A percentile compares a stretch with the other conserved stretches of the same genome.
phyloP scores from a whole-genome alignment of 768 basidiomycete species.

The Boletus coccyginus region DNA sequence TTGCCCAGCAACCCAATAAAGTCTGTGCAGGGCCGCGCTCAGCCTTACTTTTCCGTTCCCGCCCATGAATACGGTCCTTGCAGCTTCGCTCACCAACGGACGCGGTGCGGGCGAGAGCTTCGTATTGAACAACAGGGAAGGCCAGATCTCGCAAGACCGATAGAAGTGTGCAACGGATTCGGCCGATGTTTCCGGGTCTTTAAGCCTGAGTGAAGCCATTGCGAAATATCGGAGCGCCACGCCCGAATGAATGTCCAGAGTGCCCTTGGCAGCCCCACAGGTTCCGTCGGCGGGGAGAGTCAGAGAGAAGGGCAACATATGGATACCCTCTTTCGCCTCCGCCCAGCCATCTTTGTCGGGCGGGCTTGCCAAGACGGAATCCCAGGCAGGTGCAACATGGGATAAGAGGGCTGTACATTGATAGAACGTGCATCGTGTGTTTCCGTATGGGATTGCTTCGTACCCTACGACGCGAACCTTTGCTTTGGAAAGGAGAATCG shows the following conservation, averaged over 20 bases:
- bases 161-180: conserved; percentile 89
- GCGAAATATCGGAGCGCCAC: conserved; percentile 73
- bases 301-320: conserved; percentile 72
- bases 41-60: conserved; percentile 65
- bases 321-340: conserved; percentile 60
- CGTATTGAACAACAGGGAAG: conserved; percentile 59
- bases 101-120: conserved; percentile 59
- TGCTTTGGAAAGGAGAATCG: conserved; percentile 65
- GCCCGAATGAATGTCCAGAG: conserved; percentile 52
- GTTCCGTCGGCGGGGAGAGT: conserved; percentile 54
- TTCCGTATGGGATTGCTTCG: conserved; percentile 60
- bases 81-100: conserved; percentile 55
- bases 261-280: conserved; percentile 59
- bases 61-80: conserved; percentile 57
- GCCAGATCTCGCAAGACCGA: conserved; percentile 77
- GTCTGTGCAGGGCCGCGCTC: conserved; percentile 64
- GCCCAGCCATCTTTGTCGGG: conserved; percentile 62
- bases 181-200: conserved; percentile 54
- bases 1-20: conserved; percentile 82
- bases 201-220: conserved; percentile 76
- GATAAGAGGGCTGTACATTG: conserved; percentile 62
- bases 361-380: conserved; percentile 41
- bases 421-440: conserved; percentile 77
- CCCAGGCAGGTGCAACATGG: conserved; percentile 44
- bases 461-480: conserved; percentile 85